These are phyloP conservation scores for Chimonanthus praecox DNA, from an alignment of 164 flowering plant genomes.

Conservation along the genomic window DNA sequence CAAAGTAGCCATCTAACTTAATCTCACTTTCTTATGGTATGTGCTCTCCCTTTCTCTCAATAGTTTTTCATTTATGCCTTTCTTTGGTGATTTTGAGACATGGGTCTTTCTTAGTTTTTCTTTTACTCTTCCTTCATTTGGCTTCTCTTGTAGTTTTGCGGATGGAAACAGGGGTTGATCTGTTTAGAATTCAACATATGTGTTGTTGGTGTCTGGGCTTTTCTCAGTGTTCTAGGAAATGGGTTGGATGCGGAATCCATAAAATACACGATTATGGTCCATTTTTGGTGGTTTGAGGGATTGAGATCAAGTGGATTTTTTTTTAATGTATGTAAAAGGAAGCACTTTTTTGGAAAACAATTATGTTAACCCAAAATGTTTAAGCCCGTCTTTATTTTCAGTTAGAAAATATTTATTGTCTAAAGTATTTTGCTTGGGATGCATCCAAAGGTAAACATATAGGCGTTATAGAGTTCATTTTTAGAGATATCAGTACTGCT, in stretches of 20 bases:
- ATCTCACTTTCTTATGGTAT: neutral
- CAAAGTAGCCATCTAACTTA: neutral
- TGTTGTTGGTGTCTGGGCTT: neutral
- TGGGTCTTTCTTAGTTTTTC: slow-evolving; percentile 5
- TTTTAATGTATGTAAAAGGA: neutral
- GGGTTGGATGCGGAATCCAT: neutral
- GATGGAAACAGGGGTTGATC: neutral
- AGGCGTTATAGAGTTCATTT: no score
- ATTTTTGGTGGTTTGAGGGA: neutral
- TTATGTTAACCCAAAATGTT: no score
- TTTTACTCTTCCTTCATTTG: neutral
- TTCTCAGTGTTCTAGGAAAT: neutral
- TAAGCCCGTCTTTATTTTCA: no score
- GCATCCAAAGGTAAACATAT: neutral
- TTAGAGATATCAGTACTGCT: no score
- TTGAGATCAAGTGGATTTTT: neutral
- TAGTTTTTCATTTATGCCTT: neutral
- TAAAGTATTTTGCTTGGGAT: neutral
- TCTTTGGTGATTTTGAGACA: neutral
- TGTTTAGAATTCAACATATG: neutral
- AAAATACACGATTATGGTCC: neutral
- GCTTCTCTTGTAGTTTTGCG: neutral
- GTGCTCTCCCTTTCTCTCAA: neutral
- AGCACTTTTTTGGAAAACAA: neutral
- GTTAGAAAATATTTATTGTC: no score